Conservation (phyloP, 228 moss, liverwort and hornwort species). For the Sphagnum magellanicum region DNA sequence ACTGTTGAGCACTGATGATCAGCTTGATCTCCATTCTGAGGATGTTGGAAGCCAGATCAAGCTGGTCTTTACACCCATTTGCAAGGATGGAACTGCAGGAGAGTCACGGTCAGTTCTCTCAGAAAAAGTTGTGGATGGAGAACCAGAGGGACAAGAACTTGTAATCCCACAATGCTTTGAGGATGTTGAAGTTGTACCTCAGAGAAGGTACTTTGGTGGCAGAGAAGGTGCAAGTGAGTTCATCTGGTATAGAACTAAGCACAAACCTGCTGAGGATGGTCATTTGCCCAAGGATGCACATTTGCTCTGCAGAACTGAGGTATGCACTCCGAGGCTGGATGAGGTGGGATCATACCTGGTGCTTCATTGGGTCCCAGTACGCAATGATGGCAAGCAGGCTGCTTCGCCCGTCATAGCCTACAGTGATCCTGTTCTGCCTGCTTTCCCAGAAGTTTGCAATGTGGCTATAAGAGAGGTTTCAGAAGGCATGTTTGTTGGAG, state of each 20-base stretch:
- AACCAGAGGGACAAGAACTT: slow-evolving; percentile 82
- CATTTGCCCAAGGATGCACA: slow-evolving; percentile 65
- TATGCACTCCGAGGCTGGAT: slow-evolving; percentile 65
- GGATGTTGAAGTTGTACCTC: slow-evolving; percentile 73
- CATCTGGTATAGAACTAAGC: slow-evolving; percentile 59
- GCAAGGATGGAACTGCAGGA: slow-evolving; percentile 72
- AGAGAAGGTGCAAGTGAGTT: slow-evolving; percentile 73
- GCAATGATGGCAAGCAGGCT: slow-evolving; percentile 71
- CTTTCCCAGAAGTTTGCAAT: slow-evolving; percentile 62
- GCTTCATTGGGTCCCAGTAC: slow-evolving; percentile 75
- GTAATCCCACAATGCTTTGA: slow-evolving; percentile 80
- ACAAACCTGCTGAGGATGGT: slow-evolving; percentile 53
- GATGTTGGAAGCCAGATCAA: slow-evolving; percentile 69
- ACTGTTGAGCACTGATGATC: slow-evolving; percentile 25
- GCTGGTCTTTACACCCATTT: slow-evolving; percentile 73
- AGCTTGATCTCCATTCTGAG: slow-evolving; percentile 57
- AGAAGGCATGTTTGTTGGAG: slow-evolving; percentile 54
- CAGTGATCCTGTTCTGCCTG: slow-evolving; percentile 70
- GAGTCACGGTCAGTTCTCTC: slow-evolving; percentile 60
- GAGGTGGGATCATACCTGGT: slow-evolving; percentile 73
- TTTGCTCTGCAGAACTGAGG: slow-evolving; percentile 48
- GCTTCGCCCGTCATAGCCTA: slow-evolving; percentile 60
- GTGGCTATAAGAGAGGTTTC: slow-evolving; percentile 61
- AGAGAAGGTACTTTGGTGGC: slow-evolving; percentile 79
- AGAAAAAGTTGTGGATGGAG: slow-evolving; percentile 70